These are phyloP conservation scores for Linum trigynum DNA, from an alignment of 345 rosid genomes.

Conservation along the genomic window DNA sequence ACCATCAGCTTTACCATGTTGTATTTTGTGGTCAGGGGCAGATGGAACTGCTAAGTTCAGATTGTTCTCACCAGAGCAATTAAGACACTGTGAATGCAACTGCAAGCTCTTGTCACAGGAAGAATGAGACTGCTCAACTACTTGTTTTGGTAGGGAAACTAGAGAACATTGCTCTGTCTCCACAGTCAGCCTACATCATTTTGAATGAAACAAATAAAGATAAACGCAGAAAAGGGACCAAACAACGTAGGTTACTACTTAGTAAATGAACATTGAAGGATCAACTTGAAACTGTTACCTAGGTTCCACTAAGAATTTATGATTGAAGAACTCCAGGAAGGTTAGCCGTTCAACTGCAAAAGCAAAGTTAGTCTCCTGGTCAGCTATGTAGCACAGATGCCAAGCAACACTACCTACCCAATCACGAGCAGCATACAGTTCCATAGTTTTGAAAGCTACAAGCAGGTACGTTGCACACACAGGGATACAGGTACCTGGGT, in stretches of 20 bases:
- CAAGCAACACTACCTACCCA: neutral
- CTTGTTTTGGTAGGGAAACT: slow-evolving; percentile 15
- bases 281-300: slow-evolving; percentile 32
- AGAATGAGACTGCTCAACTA: slow-evolving; percentile 23
- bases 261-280: neutral
- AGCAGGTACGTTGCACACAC: neutral
- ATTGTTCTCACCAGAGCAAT: slow-evolving; percentile 11
- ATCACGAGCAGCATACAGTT: neutral
- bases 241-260: neutral
- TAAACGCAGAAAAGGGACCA: neutral
- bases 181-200: slow-evolving; percentile 34
- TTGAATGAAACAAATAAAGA: slow-evolving; percentile 13
- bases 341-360: slow-evolving; percentile 59
- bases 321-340: slow-evolving; percentile 67
- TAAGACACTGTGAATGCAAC: slow-evolving; percentile 13
- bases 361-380: slow-evolving; percentile 5
- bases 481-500: slow-evolving; percentile 42
- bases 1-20: slow-evolving; percentile 12
- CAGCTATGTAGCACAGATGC: slow-evolving; percentile 5
- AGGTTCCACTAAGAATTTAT: slow-evolving; percentile 47
- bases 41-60: slow-evolving; percentile 21
- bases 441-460: neutral
- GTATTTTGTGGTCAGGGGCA: slow-evolving; percentile 16
- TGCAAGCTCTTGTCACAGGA: slow-evolving; percentile 29
- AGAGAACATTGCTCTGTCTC: slow-evolving; percentile 18